Evolutionary conservation across 345 rosid species (phyloP), one percentile per base, ranked within the genome.

Genomic region (Linum usitatissimum): DNA sequence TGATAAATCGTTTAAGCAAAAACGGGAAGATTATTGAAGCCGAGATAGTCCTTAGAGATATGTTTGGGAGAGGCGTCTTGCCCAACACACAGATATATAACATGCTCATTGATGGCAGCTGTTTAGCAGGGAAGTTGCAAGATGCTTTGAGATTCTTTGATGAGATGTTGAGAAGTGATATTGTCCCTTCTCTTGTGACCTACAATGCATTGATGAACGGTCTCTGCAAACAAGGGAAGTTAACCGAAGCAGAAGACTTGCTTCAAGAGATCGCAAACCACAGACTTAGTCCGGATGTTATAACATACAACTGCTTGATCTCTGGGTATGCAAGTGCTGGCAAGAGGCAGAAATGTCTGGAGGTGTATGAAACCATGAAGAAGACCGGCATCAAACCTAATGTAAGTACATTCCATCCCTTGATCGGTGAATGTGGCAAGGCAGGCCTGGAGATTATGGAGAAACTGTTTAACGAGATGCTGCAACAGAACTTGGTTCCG

Each of bases 1-100:
- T 92, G 28, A 81, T 92, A 63, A 75, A 92, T 57, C 70, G 84
- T 70, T 72, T 89, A 55, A 85, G 91, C 77, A 92, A 84, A 63
- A 67, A 78, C 49, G 83, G 81, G 38, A 92, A 77, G 75, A 83
- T 80, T 75, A 83, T 84, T 39, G 96, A 89, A 83, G 93, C 87
- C 13, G 85, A 88, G 72, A 66, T 85, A n/a, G 68, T 84, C 30
- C 75, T 81, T 48, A 68, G 77, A 57, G 89, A 88, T 72, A 84
- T 85, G 92, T 66, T 73, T 60, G 71, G 57, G 36, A 79, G 86
- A 71, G 89, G 87, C 31, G 75, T 85, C 68, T 62, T 60, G 59
- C 87, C 92, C 6, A 81, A 81, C 62, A 79, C 70, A 7, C 83
- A 78, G 69, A 80, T 85, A 76, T 88, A 83, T 66, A 91, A 91